phyloP scores from a whole-genome alignment of 75 land plant species.

The Pseudotsuga menziesii region DNA sequence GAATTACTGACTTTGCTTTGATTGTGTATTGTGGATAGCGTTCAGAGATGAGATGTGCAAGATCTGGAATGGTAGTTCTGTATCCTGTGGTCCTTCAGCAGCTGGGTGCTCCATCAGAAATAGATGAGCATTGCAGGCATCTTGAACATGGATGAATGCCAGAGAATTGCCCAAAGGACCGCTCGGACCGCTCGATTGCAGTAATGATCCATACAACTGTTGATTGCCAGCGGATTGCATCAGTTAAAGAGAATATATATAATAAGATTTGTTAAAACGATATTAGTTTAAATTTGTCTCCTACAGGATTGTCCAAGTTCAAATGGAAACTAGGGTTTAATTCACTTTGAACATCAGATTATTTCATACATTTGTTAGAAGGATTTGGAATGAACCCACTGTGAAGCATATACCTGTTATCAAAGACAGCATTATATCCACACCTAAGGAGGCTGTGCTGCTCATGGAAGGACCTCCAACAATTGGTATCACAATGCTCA shows the following conservation, averaged over 20 bases:
- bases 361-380: too few species aligned
- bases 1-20: not conserved
- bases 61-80: not conserved
- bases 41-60: not conserved
- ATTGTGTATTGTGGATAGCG: not conserved
- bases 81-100: not conserved
- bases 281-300: too few species aligned
- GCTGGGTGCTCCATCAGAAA: not conserved
- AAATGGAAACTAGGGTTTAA: too few species aligned
- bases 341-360: too few species aligned
- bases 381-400: too few species aligned
- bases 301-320: too few species aligned
- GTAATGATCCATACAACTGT: too few species aligned
- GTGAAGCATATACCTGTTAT: not conserved
- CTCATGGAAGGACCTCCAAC: constrained; percentile 25
- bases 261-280: too few species aligned
- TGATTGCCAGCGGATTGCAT: too few species aligned
- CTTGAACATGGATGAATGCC: not conserved
- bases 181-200: too few species aligned
- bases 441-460: not conserved
- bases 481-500: not conserved
- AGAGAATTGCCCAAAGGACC: not conserved
- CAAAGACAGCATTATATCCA: not conserved
- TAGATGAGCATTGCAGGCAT: not conserved
- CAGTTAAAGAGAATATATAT: too few species aligned